phyloP scores from a whole-genome alignment of 2,329 filamentous ascomycete genomes.

The Trichoderma citrinoviride region DNA sequence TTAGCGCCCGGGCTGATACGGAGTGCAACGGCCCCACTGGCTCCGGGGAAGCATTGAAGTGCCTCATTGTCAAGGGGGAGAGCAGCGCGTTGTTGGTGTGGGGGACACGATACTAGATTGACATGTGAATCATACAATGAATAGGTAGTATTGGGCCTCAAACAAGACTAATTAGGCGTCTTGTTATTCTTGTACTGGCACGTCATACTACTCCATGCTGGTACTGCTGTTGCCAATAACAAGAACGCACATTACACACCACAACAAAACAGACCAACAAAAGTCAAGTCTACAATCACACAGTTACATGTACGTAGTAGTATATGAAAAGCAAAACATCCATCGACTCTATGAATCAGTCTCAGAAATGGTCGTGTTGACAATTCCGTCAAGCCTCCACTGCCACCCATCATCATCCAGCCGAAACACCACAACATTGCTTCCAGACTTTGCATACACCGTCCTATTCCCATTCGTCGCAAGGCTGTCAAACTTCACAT shows the following conservation, averaged over 20 bases:
- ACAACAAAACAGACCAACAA: background rate
- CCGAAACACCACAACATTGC: constrained; percentile 24
- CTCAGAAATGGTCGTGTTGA: constrained; percentile 13
- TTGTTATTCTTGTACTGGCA: background rate
- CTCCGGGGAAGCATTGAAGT: constrained; percentile 24
- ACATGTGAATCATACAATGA: background rate
- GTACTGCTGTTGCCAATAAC: background rate
- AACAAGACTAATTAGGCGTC: background rate
- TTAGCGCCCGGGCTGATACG: constrained; percentile 34
- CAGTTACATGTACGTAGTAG: background rate
- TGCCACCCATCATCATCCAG: constrained; percentile 14
- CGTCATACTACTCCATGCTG: too few relatives aligned
- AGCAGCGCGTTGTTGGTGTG: background rate
- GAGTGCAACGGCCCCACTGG: constrained; percentile 27
- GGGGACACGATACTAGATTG: background rate
- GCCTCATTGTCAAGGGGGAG: background rate
- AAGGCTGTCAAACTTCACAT: constrained; percentile 18
- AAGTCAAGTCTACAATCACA: background rate
- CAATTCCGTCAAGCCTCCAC: constrained; percentile 21
- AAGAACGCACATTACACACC: background rate
- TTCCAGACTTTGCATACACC: constrained; percentile 25
- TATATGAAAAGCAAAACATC: background rate
- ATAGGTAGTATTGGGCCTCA: background rate
- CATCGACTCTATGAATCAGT: background rate
- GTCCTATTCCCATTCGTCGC: constrained; percentile 24